phyloP scores from a whole-genome alignment of 2,329 filamentous ascomycete genomes.

The Fusarium circinatum region DNA sequence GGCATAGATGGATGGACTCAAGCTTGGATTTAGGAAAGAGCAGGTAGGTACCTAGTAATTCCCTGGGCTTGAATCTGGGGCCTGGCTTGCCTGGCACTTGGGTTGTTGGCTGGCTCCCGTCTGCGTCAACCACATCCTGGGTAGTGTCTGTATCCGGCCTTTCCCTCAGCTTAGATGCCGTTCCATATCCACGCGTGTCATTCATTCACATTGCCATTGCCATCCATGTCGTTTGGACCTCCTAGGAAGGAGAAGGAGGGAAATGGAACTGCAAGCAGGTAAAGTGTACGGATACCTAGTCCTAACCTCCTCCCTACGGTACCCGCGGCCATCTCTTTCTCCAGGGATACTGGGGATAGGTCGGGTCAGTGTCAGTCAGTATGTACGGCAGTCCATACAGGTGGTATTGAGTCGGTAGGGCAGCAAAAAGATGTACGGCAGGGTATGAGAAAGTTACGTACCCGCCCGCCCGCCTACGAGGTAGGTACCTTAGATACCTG shows the following conservation, averaged over 20 bases:
- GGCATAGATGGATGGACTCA: not conserved
- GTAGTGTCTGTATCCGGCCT: constrained; percentile 18
- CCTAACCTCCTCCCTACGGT: not conserved
- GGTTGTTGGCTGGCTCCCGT: constrained; percentile 13
- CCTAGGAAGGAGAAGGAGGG: not conserved
- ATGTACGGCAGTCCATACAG: not conserved
- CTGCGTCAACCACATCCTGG: constrained; percentile 4
- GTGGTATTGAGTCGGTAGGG: not conserved
- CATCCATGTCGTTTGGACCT: constrained; percentile 5
- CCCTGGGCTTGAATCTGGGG: not conserved
- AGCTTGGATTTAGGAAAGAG: not conserved
- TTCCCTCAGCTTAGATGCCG: constrained; percentile 5
- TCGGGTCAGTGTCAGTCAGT: not conserved
- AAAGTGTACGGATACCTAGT: not conserved
- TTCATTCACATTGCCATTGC: not conserved
- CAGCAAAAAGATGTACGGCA: not conserved
- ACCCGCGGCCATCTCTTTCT: not conserved
- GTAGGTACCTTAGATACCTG: not conserved
- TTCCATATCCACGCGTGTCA: not conserved
- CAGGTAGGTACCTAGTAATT: not conserved
- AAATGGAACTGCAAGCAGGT: not conserved
- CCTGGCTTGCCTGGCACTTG: not conserved
- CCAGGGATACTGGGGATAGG: not conserved
- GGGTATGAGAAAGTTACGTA: not conserved
- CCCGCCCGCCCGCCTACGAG: not conserved